Evolutionary conservation across 345 rosid genomes (phyloP), one percentile per base, ranked within the genome.

Genomic region (Euphorbia tirucalli): DNA sequence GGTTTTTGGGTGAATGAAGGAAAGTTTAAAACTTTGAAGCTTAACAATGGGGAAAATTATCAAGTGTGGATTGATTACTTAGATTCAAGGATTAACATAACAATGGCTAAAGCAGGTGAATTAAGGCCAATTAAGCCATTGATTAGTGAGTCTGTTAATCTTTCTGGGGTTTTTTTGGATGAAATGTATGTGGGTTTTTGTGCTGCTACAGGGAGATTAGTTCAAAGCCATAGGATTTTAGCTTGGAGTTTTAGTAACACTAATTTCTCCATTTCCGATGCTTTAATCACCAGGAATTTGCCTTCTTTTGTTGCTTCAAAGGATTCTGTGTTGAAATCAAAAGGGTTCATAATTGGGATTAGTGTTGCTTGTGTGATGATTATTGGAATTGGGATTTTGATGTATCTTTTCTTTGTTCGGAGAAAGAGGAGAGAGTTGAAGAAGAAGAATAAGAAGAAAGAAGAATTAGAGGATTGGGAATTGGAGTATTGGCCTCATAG

Each of bases 401-500:
- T 63, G 14, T 75, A 37, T 49, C 49, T 50, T 24, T 28, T 65
- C 30, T 65, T 32, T 25, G 41, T 11, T 30, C 56, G 61, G 39
- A 24, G 44, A 39, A 85, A 75, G 64, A 68, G 54, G 57, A 64
- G 57, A 16, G 49, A 64, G 4, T 11, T 4, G 72, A 50, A 68
- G 13, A 28, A 3, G 39, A 35, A 35, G 39, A 28, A 3, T 3
- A 35, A 35, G 39, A 35, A 70, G 16, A 22, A 25, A 46, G 74
- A 71, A n/a, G 75, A 69, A 46, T 31, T 66, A 31, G 84, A 78
- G 75, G 73, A 75, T 16, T 78, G 85, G 80, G 85, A 81, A 66
- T 70, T 75, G 75, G 77, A 78, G 73, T 81, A 81, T 64, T 81
- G 79, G 84, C 78, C 82, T 28, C 84, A 75, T 49, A 65, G 79